These are phyloP conservation scores for Fusarium cicatricum DNA, from an alignment of 2,329 filamentous ascomycete genomes.

Conservation along the genomic window DNA sequence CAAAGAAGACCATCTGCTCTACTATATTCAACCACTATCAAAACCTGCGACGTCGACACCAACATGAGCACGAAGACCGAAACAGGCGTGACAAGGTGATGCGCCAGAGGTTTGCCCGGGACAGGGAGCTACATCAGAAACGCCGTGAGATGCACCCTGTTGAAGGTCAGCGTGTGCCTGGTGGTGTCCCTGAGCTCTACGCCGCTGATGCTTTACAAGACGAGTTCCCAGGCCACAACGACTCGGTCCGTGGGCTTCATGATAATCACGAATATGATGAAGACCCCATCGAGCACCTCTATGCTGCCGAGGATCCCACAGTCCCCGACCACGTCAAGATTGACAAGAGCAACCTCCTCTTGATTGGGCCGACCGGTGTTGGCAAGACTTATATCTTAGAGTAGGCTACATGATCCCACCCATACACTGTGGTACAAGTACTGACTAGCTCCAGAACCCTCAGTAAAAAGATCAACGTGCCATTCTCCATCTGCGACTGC, in stretches of 20 bases:
- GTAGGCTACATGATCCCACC: conserved; percentile 49
- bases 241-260: conserved; percentile 55
- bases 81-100: conserved; percentile 69
- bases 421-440: background rate
- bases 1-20: conserved; percentile 91
- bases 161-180: conserved; percentile 69
- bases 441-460: conserved; percentile 71
- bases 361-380: conserved; percentile 92
- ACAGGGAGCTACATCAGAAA: conserved; percentile 66
- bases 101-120: conserved; percentile 74
- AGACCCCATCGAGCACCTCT: conserved; percentile 53
- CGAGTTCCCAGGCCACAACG: conserved; percentile 62
- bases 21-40: conserved; percentile 98
- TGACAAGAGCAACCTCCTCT: conserved; percentile 93
- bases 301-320: conserved; percentile 57
- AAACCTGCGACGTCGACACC: conserved; percentile 77
- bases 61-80: conserved; percentile 75
- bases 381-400: conserved; percentile 95
- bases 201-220: conserved; percentile 56
- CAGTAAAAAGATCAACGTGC: conserved; percentile 91
- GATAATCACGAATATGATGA: conserved; percentile 45
- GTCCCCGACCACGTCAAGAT: conserved; percentile 70
- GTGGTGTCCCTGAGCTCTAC: conserved; percentile 41
- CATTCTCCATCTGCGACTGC: conserved; percentile 94
- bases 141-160: conserved; percentile 73